Percentiles rank a stretch among this genome's conserved stretches.
Conservation (phyloP, 176 grass and related monocot genomes). For the Metroxylon sagu region DNA sequence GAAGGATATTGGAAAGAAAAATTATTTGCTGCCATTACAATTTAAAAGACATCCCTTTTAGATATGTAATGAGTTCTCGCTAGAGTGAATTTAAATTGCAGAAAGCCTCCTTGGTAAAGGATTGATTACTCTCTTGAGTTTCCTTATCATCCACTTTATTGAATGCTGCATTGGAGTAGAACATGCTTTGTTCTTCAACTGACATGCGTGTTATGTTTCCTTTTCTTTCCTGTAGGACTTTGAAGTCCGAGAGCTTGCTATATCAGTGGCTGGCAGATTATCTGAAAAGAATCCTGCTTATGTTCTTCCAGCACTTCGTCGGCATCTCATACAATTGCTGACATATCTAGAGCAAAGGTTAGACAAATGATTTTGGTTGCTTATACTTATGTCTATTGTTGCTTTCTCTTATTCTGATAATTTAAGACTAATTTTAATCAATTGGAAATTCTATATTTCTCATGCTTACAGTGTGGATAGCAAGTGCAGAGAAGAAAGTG, state of each 20-base stretch:
- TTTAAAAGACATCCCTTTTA: no score
- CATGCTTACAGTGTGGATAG: constrained; percentile 72
- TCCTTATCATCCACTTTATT: no score
- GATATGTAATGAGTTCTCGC: no score
- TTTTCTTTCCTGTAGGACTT: constrained; percentile 50
- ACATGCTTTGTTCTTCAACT: no score
- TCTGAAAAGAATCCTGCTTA: constrained; percentile 99
- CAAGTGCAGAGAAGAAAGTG: constrained; percentile 92
- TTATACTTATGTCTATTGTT: constrained; percentile 7
- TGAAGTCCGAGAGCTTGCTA: constrained; percentile 81
- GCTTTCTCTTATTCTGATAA: no score
- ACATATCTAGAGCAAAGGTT: constrained; percentile 96
- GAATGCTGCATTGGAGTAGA: no score
- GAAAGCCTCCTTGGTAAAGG: no score
- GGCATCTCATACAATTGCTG: constrained; percentile 90
- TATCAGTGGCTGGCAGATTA: constrained; percentile 83
- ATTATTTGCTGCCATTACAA: no score
- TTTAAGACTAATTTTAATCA: no score
- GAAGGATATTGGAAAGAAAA: no score
- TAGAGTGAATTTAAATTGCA: no score
- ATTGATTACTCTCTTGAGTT: no score
- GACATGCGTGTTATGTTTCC: constrained; percentile 7
- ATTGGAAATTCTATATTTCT: background rate
- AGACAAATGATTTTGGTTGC: constrained; percentile 5
- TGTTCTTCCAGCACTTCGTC: constrained; percentile 93